Evolutionary conservation across 2,329 filamentous ascomycete species (phyloP), one percentile per base, ranked within the genome.

Genomic region (Paecilomyces variotii): DNA sequence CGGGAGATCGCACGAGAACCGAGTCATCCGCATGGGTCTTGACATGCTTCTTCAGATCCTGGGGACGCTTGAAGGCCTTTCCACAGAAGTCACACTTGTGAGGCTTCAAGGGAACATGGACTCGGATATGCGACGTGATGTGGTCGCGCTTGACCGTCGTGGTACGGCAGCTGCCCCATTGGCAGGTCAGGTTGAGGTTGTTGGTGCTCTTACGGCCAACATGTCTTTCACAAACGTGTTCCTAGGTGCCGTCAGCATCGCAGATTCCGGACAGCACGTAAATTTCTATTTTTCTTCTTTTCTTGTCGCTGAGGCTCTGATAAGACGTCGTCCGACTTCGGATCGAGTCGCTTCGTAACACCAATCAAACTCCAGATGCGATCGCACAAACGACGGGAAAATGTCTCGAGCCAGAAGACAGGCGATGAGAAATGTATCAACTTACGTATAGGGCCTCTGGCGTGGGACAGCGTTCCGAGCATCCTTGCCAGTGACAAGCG

Each of bases 21-120:
- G 91, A 95, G 77, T 97, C 93, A 71, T 97, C 93, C 67, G 93
- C 93, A 72, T 97, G 93, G 3, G 93, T 97, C 86, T 97, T 99
- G 76, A 97, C 91, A 74, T 99, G 94, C 81, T 99, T 99, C 86
- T 99, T 97, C 69, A 99, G 76, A 80, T 99, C 94, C 79, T 99
- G 94, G 2, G 94, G 94, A 34, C 94, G 89, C 85, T 99, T 99
- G 84, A 99, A 99, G 1, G 92, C 92, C 81, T 99, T 99, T 72
- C 91, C 91, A 72, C 94, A 99, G 78, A 97, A 96, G 73, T 97
- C 92, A 76, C 94, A 99, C 78, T 97, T 97, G 81, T 99, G 94
- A 65, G 94, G 94, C 83, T 99, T 99, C 61, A 99, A 81, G 0
- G 94, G 94, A n/a, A 99, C 93, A 74, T 99, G 94, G 57, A 97